These are phyloP conservation scores for Gentiana straminea DNA, from an alignment of 257 asterid species.

Conservation along the genomic window DNA sequence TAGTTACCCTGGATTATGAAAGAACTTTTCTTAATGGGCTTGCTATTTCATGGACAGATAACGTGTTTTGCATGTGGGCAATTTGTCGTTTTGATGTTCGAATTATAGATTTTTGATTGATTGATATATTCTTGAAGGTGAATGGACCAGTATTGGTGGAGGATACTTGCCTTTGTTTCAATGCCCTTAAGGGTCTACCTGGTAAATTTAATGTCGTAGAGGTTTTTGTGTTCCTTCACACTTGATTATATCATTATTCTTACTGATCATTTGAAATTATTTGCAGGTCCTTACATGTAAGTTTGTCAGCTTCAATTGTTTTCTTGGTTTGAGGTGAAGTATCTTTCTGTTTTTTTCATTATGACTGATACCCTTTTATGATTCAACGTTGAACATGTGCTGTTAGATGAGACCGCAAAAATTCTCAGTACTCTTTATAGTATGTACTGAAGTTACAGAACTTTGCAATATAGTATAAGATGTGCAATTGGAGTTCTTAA, in stretches of 20 bases:
- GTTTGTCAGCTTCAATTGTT: slow-evolving; percentile 21
- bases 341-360: background rate
- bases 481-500: too few species aligned
- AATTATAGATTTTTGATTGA: background rate
- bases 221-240: background rate
- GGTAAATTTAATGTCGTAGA: slow-evolving; percentile 30
- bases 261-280: slow-evolving; percentile 10
- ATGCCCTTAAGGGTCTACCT: slow-evolving; percentile 88
- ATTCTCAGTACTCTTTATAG: too few species aligned
- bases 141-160: slow-evolving; percentile 97
- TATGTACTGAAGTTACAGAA: too few species aligned
- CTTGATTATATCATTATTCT: background rate
- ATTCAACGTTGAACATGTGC: background rate
- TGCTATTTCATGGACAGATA: background rate
- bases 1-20: too few species aligned
- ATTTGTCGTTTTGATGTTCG: background rate
- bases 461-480: too few species aligned
- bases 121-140: slow-evolving; percentile 35
- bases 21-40: too few species aligned
- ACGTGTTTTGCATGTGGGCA: background rate
- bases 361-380: background rate
- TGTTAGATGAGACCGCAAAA: too few species aligned
- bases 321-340: slow-evolving; percentile 23
- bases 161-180: slow-evolving; percentile 96
- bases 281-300: slow-evolving; percentile 98